Conservation (phyloP, 140 eudicot genomes). For the Oenanthe javanica region DNA sequence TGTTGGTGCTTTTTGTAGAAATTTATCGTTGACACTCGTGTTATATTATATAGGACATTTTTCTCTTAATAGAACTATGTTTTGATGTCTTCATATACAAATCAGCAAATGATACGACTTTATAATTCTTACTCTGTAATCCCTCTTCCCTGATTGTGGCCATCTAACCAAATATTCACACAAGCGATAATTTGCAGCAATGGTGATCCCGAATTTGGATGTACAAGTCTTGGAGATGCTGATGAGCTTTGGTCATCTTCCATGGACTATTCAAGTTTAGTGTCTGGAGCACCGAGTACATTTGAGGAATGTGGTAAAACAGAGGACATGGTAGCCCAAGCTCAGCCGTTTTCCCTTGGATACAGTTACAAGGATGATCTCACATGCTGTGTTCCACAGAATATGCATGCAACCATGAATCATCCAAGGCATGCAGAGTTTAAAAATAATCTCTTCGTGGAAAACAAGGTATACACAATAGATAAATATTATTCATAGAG, state of each 20-base stretch:
- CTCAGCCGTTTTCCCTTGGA: slow-evolving; percentile 16
- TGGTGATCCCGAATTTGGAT: slow-evolving; percentile 39
- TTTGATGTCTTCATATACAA: no score
- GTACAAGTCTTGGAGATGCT: slow-evolving; percentile 28
- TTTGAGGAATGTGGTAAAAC: slow-evolving; percentile 23
- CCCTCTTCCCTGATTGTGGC: slow-evolving; percentile 17
- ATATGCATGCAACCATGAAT: slow-evolving; percentile 16
- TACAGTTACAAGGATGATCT: slow-evolving; percentile 15
- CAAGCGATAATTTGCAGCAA: slow-evolving; percentile 77
- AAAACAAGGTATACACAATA: slow-evolving; percentile 39
- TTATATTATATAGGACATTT: not conserved
- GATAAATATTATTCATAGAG: not conserved
- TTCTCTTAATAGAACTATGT: not conserved
- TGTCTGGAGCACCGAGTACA: slow-evolving; percentile 21
- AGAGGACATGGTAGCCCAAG: slow-evolving; percentile 22
- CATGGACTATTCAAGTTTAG: slow-evolving; percentile 35
- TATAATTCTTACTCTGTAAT: not conserved
- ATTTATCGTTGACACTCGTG: no score
- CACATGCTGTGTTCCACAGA: slow-evolving; percentile 18
- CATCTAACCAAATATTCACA: slow-evolving; percentile 53
- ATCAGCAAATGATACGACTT: no score
- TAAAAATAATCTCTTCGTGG: slow-evolving; percentile 15
- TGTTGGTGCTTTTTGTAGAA: not conserved
- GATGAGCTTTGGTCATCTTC: slow-evolving; percentile 57
- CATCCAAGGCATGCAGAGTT: slow-evolving; percentile 24